phyloP scores from a whole-genome alignment of 768 basidiomycete species.

The Galerina marginata region DNA sequence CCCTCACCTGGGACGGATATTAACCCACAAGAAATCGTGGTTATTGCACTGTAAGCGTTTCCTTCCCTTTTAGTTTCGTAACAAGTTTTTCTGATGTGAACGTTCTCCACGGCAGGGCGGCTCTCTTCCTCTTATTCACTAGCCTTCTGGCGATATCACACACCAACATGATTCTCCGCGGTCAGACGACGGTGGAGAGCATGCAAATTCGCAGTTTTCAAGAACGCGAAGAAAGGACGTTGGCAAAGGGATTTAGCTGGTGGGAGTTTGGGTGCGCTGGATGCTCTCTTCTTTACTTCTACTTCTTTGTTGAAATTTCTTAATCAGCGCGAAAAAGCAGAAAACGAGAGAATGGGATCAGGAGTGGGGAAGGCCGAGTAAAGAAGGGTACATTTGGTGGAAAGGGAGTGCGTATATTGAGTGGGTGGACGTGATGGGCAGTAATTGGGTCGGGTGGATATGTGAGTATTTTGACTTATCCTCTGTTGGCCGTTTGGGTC shows the following conservation, averaged over 20 bases:
- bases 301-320: slow-evolving; percentile 1
- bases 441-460: slow-evolving; percentile 71
- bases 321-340: slow-evolving; percentile 52
- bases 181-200: slow-evolving; percentile 85
- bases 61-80: neutral
- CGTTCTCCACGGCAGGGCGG: slow-evolving; percentile 50
- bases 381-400: slow-evolving; percentile 91
- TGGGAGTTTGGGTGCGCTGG: slow-evolving; percentile 59
- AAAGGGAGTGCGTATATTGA: slow-evolving; percentile 61
- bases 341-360: slow-evolving; percentile 63
- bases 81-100: neutral
- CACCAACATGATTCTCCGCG: slow-evolving; percentile 59
- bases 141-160: slow-evolving; percentile 61
- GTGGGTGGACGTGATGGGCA: slow-evolving; percentile 89
- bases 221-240: slow-evolving; percentile 60
- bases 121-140: slow-evolving; percentile 77
- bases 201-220: slow-evolving; percentile 60
- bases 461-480: slow-evolving; percentile 54
- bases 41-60: slow-evolving; percentile 72
- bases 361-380: slow-evolving; percentile 80
- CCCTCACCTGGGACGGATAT: slow-evolving; percentile 29
- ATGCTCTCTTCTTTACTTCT: neutral
- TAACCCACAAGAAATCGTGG: slow-evolving; percentile 73
- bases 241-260: slow-evolving; percentile 58
- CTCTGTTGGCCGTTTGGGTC: neutral